Conservation (phyloP, 495 filamentous ascomycete genomes). For the Usnea hakonensis region DNA sequence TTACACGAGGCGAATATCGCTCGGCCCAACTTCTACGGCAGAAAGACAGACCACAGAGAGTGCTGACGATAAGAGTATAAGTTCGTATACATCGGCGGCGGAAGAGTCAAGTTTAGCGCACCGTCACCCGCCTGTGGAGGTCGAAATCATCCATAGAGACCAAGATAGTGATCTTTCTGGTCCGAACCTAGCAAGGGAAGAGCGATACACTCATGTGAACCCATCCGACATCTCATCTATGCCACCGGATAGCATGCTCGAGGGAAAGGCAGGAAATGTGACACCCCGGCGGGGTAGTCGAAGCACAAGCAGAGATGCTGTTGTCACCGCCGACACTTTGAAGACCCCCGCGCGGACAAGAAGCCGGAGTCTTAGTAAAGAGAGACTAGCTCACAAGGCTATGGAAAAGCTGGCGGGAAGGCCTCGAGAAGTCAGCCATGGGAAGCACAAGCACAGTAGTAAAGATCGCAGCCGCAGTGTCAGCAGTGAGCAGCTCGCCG, state of each 20-base stretch:
- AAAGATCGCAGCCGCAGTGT: constrained; percentile 55
- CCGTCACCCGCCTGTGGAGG: constrained; percentile 65
- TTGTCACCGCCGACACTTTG: constrained; percentile 47
- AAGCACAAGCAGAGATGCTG: constrained; percentile 45
- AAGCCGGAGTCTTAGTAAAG: constrained; percentile 67
- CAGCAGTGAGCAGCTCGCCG: constrained; percentile 54
- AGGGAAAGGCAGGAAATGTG: constrained; percentile 44
- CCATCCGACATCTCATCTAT: constrained; percentile 84
- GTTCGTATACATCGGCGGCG: constrained; percentile 64
- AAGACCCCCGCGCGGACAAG: constrained; percentile 56
- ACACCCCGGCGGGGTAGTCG: constrained; percentile 49
- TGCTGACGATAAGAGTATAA: constrained; percentile 49
- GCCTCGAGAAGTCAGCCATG: constrained; percentile 39
- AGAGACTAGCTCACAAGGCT: constrained; percentile 62
- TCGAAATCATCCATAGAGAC: constrained; percentile 63
- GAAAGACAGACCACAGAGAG: constrained; percentile 43
- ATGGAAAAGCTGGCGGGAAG: constrained; percentile 56
- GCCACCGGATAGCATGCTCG: constrained; percentile 83
- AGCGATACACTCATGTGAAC: constrained; percentile 49
- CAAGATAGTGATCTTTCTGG: constrained; percentile 52
- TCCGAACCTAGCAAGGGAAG: constrained; percentile 39
- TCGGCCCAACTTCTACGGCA: constrained; percentile 46
- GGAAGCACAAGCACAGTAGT: constrained; percentile 43
- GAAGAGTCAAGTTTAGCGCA: constrained; percentile 67
- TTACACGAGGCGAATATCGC: constrained; percentile 56